A percentile compares a stretch with the other conserved stretches of the same genome.
phyloP scores from a whole-genome alignment of 768 basidiomycete species.

The Lactifluus pinguis region DNA sequence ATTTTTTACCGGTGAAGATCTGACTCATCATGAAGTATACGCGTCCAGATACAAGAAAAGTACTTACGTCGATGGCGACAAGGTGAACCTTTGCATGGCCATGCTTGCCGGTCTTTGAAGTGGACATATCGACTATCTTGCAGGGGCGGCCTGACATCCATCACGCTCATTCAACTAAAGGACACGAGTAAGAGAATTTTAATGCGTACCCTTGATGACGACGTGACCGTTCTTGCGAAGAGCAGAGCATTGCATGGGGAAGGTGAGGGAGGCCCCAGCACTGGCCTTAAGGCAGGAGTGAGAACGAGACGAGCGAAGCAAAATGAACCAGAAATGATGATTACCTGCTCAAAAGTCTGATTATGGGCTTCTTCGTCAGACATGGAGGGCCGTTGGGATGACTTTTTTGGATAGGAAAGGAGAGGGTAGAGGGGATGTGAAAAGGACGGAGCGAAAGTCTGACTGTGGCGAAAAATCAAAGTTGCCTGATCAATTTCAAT shows the following conservation, averaged over 20 bases:
- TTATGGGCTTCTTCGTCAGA: slow-evolving; percentile 87
- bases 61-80: slow-evolving; percentile 87
- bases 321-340: slow-evolving; percentile 3
- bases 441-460: slow-evolving; percentile 21
- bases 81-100: slow-evolving; percentile 99
- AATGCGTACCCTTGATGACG: slow-evolving; percentile 62
- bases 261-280: slow-evolving; percentile 72
- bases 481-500: slow-evolving; percentile 31
- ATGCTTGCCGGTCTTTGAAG: slow-evolving; percentile 81
- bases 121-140: slow-evolving; percentile 22
- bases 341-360: slow-evolving; percentile 76
- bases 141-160: slow-evolving; percentile 17
- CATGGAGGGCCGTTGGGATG: slow-evolving; percentile 35
- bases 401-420: slow-evolving; percentile 22
- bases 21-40: slow-evolving; percentile 27
- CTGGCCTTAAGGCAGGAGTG: slow-evolving; percentile 37
- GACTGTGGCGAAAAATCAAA: slow-evolving; percentile 22
- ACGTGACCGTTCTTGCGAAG: slow-evolving; percentile 90
- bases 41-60: not conserved
- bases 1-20: slow-evolving; percentile 99
- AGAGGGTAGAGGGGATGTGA: slow-evolving; percentile 24
- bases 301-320: slow-evolving; percentile 1
- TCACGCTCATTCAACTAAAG: not conserved
- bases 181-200: not conserved
- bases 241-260: slow-evolving; percentile 92